Evolutionary conservation across 2,329 filamentous ascomycete species (phyloP).

Genomic region (Venturia oleaginea): DNA sequence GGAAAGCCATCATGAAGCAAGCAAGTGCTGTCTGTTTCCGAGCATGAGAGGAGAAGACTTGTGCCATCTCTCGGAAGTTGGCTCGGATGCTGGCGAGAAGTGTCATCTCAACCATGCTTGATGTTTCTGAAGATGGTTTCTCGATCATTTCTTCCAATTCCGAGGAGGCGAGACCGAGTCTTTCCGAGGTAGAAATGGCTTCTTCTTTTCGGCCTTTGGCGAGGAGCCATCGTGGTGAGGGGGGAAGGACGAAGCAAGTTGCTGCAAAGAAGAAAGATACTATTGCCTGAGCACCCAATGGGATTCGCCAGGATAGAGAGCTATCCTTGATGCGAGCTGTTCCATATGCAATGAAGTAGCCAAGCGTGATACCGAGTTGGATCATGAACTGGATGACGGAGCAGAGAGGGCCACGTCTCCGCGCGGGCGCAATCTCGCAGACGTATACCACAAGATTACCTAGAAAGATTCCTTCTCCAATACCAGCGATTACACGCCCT

Average conservation of each 20-base stretch:
- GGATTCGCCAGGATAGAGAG: conserved; percentile 48
- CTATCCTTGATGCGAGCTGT: conserved; percentile 35
- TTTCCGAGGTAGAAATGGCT: conserved; percentile 27
- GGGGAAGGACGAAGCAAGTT: conserved; percentile 36
- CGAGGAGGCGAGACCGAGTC: conserved; percentile 23
- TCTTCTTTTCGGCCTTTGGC: conserved; percentile 37
- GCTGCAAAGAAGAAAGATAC: conserved; percentile 33
- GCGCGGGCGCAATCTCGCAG: conserved; percentile 50
- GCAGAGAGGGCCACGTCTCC: conserved; percentile 41
- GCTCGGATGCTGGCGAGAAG: conserved; percentile 3
- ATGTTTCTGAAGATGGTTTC: neutral
- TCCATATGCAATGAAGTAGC: conserved; percentile 54
- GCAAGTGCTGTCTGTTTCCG: conserved; percentile 29
- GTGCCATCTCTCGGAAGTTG: conserved; percentile 7
- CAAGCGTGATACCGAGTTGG: conserved; percentile 41
- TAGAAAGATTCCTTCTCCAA: conserved; percentile 51
- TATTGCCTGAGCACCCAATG: conserved; percentile 41
- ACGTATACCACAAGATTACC: conserved; percentile 51
- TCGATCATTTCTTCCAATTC: conserved; percentile 36
- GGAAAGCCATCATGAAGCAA: conserved; percentile 49
- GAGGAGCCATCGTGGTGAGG: conserved; percentile 50
- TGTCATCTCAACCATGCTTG: neutral
- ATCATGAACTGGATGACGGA: conserved; percentile 46
- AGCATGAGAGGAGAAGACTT: conserved; percentile 1
- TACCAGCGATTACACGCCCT: conserved; percentile 46